A percentile compares a stretch with the other conserved stretches of the same genome.
phyloP scores from a whole-genome alignment of 805 yeast species.

The Lachancea mirantina region DNA sequence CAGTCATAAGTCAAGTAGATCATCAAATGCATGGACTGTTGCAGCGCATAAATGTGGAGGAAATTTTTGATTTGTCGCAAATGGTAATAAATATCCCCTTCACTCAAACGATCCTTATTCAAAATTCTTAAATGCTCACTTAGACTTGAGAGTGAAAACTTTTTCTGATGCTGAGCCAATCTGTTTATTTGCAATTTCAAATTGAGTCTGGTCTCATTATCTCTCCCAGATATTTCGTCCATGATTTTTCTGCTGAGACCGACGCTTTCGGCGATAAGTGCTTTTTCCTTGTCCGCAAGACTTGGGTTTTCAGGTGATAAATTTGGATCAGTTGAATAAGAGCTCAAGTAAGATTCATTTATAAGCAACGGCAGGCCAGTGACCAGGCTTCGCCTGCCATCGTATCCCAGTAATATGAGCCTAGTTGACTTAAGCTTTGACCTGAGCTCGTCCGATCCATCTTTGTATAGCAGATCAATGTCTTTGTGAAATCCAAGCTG shows the following conservation, averaged over 20 bases:
- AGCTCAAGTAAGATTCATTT: neutral
- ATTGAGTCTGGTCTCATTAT: conserved; percentile 1
- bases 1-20: conserved; percentile 2
- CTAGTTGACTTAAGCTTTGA: conserved; percentile 1
- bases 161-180: neutral
- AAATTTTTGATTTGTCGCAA: conserved; percentile 1
- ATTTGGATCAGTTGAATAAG: neutral
- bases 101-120: neutral
- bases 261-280: neutral
- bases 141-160: neutral
- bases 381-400: neutral
- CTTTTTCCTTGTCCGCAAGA: neutral
- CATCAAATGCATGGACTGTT: conserved; percentile 1
- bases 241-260: neutral
- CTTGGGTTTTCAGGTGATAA: neutral
- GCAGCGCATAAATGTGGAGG: neutral
- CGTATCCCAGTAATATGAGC: conserved; percentile 1
- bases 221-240: neutral
- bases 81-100: conserved; percentile 1
- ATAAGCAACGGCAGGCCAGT: conserved; percentile 1
- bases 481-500: conserved; percentile 2
- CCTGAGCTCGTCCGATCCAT: neutral
- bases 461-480: conserved; percentile 1
- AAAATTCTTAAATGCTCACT: neutral
- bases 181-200: conserved; percentile 2